Conservation (phyloP, 2,329 filamentous ascomycete species). For the Polytolypa hystricis region DNA sequence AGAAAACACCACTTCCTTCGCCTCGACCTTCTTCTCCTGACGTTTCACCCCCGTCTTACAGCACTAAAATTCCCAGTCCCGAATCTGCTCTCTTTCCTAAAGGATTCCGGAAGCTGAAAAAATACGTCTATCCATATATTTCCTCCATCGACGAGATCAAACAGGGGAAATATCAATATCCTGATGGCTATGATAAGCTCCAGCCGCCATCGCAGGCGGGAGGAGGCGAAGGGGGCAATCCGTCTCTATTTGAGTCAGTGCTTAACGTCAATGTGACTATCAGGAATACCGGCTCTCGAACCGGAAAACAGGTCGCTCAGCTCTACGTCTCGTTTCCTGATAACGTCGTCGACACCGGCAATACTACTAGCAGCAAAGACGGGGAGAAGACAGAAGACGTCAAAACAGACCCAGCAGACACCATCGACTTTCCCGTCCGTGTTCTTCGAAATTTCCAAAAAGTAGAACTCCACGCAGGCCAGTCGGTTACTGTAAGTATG, state of each 20-base stretch:
- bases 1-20: constrained; percentile 39
- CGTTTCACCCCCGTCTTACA: constrained; percentile 44
- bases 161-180: constrained; percentile 39
- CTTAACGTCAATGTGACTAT: constrained; percentile 38
- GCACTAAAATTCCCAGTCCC: constrained; percentile 43
- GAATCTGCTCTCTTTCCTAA: constrained; percentile 50
- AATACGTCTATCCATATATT: constrained; percentile 66
- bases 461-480: constrained; percentile 31
- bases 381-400: not conserved
- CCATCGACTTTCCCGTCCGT: constrained; percentile 16
- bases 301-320: constrained; percentile 43
- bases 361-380: not conserved
- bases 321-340: constrained; percentile 41
- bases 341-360: constrained; percentile 27
- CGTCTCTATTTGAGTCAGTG: constrained; percentile 44
- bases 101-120: constrained; percentile 50
- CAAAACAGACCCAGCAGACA: not conserved
- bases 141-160: constrained; percentile 38
- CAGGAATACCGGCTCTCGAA: constrained; percentile 39
- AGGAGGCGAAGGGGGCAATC: constrained; percentile 53
- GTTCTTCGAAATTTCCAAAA: constrained; percentile 46
- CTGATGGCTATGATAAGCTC: constrained; percentile 42
- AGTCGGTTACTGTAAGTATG: constrained; percentile 34
- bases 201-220: constrained; percentile 52
- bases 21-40: constrained; percentile 28